Evolutionary conservation across 805 yeast species (phyloP).

Genomic region (Metschnikowia reukaufii): DNA sequence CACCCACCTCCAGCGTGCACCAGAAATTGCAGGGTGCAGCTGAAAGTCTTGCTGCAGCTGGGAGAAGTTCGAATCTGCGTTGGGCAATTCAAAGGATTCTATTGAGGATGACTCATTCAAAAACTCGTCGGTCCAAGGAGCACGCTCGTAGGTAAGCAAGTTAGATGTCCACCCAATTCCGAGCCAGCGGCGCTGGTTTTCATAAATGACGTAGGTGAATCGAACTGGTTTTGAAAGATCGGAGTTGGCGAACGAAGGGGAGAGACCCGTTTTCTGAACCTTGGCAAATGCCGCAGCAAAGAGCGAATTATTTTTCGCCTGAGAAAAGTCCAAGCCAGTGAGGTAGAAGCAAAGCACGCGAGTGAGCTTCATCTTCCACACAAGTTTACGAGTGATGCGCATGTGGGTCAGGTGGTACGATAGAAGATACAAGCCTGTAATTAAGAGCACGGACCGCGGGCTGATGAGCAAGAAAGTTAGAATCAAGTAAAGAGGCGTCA

Average conservation of each 20-base stretch:
- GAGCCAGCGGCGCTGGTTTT: conserved; percentile 95
- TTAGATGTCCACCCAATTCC: conserved; percentile 98
- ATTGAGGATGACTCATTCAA: conserved; percentile 80
- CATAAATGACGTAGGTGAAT: conserved; percentile 89
- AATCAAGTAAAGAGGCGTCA: conserved; percentile 81
- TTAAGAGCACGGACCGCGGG: conserved; percentile 65
- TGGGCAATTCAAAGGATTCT: conserved; percentile 79
- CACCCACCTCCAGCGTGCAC: conserved; percentile 92
- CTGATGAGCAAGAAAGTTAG: conserved; percentile 65
- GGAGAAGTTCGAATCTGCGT: conserved; percentile 45
- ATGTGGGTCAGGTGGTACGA: conserved; percentile 88
- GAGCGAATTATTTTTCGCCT: conserved; percentile 44
- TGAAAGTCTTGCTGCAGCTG: conserved; percentile 29
- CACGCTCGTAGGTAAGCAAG: conserved; percentile 85
- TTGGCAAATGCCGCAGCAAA: conserved; percentile 58
- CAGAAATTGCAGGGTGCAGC: conserved; percentile 44
- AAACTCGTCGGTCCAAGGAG: conserved; percentile 97
- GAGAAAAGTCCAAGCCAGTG: conserved; percentile 79
- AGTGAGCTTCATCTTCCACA: conserved; percentile 79
- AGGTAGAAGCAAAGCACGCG: conserved; percentile 74
- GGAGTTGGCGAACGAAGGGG: conserved; percentile 11
- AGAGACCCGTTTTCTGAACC: conserved; percentile 36
- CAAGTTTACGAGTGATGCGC: conserved; percentile 73
- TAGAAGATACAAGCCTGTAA: conserved; percentile 59
- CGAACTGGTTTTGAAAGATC: conserved; percentile 50